Evolutionary conservation across 345 rosid species (phyloP), one percentile per base, ranked within the genome.

Genomic region (Odontarrhena argentea): DNA sequence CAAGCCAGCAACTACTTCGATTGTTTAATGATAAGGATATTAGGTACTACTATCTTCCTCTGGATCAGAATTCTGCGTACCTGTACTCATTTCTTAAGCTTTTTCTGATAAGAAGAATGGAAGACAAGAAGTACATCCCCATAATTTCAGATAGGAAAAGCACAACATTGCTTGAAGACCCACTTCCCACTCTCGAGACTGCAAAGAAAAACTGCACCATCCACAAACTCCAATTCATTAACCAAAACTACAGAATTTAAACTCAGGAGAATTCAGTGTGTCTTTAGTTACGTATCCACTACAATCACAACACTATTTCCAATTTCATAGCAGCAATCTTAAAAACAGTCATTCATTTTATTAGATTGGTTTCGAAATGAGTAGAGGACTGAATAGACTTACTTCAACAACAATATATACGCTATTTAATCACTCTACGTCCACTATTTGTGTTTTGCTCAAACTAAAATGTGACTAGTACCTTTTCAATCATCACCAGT

Each of bases 71-170:
- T 18, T 18, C 22, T 18, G 35, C 38, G 38, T 80, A 91, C 94
- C 92, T 84, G 96, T 91, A 88, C 65, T 91, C 90, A 57, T 65
- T 88, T 55, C 89, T 86, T 74, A 91, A 82, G 76, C 96, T 88
- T 80, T 91, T 91, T 68, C 96, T 81, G 74, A 88, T 91, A 78
- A 91, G 74, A 48, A 91, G 96, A 78, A 88, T 91, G 36, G 96
- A 91, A 46, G 96, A 91, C 36, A 91, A 63, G 60, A 91, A 91
- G 63, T 86, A 91, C 96, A 91, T 91, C 71, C 97, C 97, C 97
- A 88, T 91, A 55, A 88, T 91, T 74, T 91, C 97, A 1, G 97
- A 86, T 25, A 88, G 82, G 73, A 91, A 91, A 48, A 88, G 94
- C 18, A 91, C 94, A 66, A 88, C 92, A 10, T 88, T 88, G 84